Percentiles rank a stretch among this genome's conserved stretches.
Conservation (phyloP, 192 early-diverging fungal genomes). For the Coemansia sp. region DNA sequence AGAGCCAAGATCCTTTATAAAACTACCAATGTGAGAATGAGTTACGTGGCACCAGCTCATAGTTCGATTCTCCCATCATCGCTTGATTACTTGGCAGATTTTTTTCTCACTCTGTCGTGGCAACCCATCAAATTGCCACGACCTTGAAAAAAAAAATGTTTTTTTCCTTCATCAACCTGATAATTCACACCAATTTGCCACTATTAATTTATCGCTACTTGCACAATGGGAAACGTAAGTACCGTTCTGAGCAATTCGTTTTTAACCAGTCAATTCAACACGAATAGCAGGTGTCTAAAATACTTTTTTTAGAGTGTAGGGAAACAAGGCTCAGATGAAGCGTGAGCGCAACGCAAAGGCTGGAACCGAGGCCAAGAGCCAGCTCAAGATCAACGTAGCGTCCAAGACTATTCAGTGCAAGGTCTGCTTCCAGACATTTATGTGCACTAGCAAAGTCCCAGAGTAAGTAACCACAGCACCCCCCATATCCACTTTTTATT, state of each 20-base stretch:
- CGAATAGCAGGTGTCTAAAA: conserved; percentile 9
- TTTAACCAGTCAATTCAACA: conserved; percentile 15
- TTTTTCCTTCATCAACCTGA: background rate
- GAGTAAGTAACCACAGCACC: conserved; percentile 49
- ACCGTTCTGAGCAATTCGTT: conserved; percentile 2
- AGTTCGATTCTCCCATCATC: background rate
- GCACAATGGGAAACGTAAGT: conserved; percentile 6
- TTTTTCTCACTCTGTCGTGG: background rate
- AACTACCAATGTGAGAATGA: conserved; percentile 1
- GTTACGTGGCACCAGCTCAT: background rate
- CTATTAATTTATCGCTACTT: background rate
- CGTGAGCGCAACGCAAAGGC: conserved; percentile 69
- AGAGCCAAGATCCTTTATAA: background rate
- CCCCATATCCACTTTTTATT: background rate
- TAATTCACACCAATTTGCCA: background rate
- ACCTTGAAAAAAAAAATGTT: background rate
- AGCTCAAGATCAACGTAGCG: conserved; percentile 77
- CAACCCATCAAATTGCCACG: background rate
- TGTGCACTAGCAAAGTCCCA: conserved; percentile 67
- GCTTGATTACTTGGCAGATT: background rate
- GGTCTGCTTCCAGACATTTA: conserved; percentile 77
- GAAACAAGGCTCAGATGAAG: conserved; percentile 37
- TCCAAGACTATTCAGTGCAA: conserved; percentile 80
- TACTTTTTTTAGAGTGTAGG: conserved; percentile 6
- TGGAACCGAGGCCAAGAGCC: conserved; percentile 53